Base-by-base conservation (phyloP, 495 filamentous ascomycete genomes). In the Penicillium canariense region DNA sequence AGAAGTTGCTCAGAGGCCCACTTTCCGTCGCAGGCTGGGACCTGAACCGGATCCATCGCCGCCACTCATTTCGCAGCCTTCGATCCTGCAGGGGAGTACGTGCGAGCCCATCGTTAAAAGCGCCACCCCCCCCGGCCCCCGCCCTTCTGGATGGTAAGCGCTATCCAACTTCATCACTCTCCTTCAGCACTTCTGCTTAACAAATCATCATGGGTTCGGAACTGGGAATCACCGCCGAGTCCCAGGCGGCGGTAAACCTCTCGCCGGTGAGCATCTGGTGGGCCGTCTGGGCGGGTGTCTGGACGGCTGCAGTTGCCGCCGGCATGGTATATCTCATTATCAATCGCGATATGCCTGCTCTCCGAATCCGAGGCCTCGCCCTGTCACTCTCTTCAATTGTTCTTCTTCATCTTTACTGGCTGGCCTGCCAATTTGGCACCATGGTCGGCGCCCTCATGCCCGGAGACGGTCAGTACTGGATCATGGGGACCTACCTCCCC, bases 401-500 rank as follows among this genome's bases (percentile, higher is more conserved):
- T 12, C 71, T 86, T 28, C 77, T 89, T 25, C 87, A 90, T 59
- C 57, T 87, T 23, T 91, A 89, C 72, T 77, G 80, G 61, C 58
- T 78, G 35, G 67, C 79, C 11, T 77, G 83, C 38, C 77, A 89
- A 56, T 73, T 86, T 27, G 83, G 79, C 10, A 84, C 82, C 58
- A 77, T 82, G 25, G 56, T 83, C 20, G 87, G 88, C 11, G 69
- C 82, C 2, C 58, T 78, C 6, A 79, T 85, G 50, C 81, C 83
- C 0, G 85, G 83, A 42, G 70, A 71, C 26, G 62, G 69, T 15
- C 78, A 88, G 62, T 91, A 79, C 68, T 91, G 87, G 85, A 76
- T 89, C 63, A 91, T 91, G 87, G 79, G 84, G 46, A 77, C 83
- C 36, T 86, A 81, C 65, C 73, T 90, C 27, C 87, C 87, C 3